Evolutionary conservation across 352 stramenopile genomes (phyloP).

Genomic region (Vaucheria bursata): DNA sequence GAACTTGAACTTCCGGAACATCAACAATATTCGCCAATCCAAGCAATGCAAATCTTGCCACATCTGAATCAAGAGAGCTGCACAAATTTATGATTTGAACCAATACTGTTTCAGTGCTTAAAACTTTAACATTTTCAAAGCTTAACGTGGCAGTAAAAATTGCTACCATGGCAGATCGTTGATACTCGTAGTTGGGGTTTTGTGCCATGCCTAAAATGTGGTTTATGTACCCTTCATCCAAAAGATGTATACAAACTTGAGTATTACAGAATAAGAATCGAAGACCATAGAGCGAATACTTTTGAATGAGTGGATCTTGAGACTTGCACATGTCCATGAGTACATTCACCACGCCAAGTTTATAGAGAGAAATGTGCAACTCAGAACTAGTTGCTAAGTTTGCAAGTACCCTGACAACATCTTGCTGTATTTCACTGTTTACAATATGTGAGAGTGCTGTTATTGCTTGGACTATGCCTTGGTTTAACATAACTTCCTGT

Average conservation of each 20-base stretch:
- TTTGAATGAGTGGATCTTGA: constrained; percentile 76
- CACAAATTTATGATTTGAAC: constrained; percentile 76
- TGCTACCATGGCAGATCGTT: constrained; percentile 76
- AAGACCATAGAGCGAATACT: constrained; percentile 85
- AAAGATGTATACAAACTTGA: constrained; percentile 79
- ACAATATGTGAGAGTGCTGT: constrained; percentile 64
- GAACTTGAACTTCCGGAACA: constrained; percentile 70
- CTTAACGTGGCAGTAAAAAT: constrained; percentile 81
- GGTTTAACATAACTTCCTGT: constrained; percentile 77
- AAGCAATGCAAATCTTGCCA: constrained; percentile 80
- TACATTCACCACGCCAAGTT: constrained; percentile 70
- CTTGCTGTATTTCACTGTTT: constrained; percentile 83
- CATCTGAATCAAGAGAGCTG: constrained; percentile 75
- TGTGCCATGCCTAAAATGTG: constrained; percentile 81
- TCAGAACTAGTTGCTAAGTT: constrained; percentile 88
- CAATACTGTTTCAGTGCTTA: constrained; percentile 80
- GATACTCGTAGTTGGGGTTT: constrained; percentile 62
- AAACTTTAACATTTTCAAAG: constrained; percentile 86
- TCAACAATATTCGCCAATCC: constrained; percentile 84
- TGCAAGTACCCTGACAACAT: constrained; percentile 75
- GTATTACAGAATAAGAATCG: constrained; percentile 84
- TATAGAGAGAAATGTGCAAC: constrained; percentile 80
- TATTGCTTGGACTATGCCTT: constrained; percentile 70
- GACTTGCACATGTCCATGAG: constrained; percentile 76
- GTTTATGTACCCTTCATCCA: constrained; percentile 73